Percentiles rank a stretch among this genome's conserved stretches.
Evolutionary conservation across 331 rosid species (phyloP).

Genomic region (Quercus tomentella): DNA sequence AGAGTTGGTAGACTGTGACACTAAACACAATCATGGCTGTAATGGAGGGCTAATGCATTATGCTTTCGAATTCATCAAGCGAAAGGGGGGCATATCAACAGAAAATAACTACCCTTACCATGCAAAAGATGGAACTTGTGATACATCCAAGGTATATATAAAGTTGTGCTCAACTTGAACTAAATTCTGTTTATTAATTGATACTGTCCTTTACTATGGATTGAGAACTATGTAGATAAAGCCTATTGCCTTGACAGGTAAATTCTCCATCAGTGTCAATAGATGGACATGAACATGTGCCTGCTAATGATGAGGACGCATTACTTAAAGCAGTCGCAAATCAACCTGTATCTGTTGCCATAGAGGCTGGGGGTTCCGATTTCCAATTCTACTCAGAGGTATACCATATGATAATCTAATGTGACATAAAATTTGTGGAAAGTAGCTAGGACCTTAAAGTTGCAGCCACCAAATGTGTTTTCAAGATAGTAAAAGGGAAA

Average conservation of each 20-base stretch:
- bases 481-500: neutral
- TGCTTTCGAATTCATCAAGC: slow-evolving; percentile 66
- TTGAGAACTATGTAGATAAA: neutral
- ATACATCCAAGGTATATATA: slow-evolving; percentile 41
- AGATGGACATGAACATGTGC: slow-evolving; percentile 71
- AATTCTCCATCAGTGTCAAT: slow-evolving; percentile 53
- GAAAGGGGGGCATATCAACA: slow-evolving; percentile 60
- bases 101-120: slow-evolving; percentile 68
- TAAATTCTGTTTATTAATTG: neutral
- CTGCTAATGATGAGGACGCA: slow-evolving; percentile 53
- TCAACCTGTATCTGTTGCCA: slow-evolving; percentile 78
- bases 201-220: neutral
- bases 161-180: neutral
- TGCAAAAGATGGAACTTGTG: slow-evolving; percentile 57
- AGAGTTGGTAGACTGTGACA: slow-evolving; percentile 76
- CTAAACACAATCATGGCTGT: slow-evolving; percentile 54
- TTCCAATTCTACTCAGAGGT: slow-evolving; percentile 85
- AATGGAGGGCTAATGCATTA: slow-evolving; percentile 67
- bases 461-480: neutral
- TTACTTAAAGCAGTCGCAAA: slow-evolving; percentile 74
- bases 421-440: neutral
- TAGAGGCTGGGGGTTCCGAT: slow-evolving; percentile 61
- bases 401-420: neutral
- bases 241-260: slow-evolving; percentile 24
- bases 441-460: neutral